Conservation (phyloP, 1,284 basidiomycete species). For the Austroboletus rostrupii region DNA sequence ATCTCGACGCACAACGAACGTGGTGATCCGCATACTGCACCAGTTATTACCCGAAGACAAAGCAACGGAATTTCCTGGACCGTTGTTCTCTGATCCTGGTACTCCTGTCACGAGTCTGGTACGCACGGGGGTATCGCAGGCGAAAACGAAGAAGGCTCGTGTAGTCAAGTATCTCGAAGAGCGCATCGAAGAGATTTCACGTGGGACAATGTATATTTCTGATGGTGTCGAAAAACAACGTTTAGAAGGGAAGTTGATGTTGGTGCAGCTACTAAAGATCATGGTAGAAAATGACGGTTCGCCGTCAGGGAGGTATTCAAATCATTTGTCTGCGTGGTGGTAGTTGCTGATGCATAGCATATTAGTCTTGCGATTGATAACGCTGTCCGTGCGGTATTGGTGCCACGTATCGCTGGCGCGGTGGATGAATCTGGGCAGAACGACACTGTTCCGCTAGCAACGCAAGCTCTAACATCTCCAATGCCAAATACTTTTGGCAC, state of each 20-base stretch:
- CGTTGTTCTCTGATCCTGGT: conserved; percentile 76
- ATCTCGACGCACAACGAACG: conserved; percentile 63
- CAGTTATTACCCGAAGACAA: conserved; percentile 65
- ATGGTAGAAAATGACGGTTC: conserved; percentile 87
- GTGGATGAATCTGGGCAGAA: conserved; percentile 18
- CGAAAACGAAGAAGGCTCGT: conserved; percentile 81
- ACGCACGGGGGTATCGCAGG: conserved; percentile 58
- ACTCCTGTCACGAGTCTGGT: conserved; percentile 65
- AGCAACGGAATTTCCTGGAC: conserved; percentile 73
- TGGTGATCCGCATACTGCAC: conserved; percentile 66
- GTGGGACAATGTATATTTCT: conserved; percentile 71
- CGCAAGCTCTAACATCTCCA: conserved; percentile 15
- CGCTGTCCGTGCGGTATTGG: conserved; percentile 59
- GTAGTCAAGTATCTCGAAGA: conserved; percentile 75
- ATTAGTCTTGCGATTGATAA: conserved; percentile 68
- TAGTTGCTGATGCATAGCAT: conserved; percentile 16
- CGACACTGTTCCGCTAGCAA: conserved; percentile 18
- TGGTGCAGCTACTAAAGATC: conserved; percentile 73
- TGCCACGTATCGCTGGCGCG: conserved; percentile 47
- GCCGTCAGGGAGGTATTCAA: conserved; percentile 69
- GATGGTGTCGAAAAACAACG: conserved; percentile 52
- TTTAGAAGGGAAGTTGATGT: conserved; percentile 71
- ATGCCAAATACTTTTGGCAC: conserved; percentile 19
- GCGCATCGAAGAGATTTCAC: conserved; percentile 71
- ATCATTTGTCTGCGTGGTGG: not conserved